Conservation (phyloP, 129 eudicot genomes). For the Rutidosis leptorrhynchoides region DNA sequence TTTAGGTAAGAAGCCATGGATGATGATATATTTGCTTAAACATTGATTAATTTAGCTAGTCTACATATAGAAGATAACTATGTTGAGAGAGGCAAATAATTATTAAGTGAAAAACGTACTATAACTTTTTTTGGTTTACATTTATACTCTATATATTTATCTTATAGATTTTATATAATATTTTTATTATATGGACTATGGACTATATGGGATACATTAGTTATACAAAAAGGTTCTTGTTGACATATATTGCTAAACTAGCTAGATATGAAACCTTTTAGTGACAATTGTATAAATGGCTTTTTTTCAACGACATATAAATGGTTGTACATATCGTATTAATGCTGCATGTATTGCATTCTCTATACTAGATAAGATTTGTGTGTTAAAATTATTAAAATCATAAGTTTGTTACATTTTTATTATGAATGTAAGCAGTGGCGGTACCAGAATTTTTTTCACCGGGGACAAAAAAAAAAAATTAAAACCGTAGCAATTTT, state of each 20-base stretch:
- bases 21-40: slow-evolving; percentile 35
- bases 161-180: neutral
- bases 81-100: slow-evolving; percentile 19
- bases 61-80: slow-evolving; percentile 22
- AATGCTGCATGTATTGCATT: too few relatives aligned
- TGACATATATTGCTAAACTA: too few relatives aligned
- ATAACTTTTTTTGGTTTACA: neutral
- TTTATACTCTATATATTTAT: slow-evolving; percentile 9
- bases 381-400: too few relatives aligned
- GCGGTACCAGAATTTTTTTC: too few relatives aligned
- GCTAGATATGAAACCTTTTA: neutral
- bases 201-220: neutral
- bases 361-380: too few relatives aligned
- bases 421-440: too few relatives aligned
- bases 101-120: slow-evolving; percentile 19
- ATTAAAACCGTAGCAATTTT: too few relatives aligned
- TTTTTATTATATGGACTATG: neutral
- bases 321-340: too few relatives aligned
- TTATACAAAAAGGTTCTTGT: neutral
- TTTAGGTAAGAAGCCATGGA: slow-evolving; percentile 30
- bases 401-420: too few relatives aligned
- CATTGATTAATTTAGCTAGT: slow-evolving; percentile 23
- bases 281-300: too few relatives aligned
- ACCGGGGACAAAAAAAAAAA: too few relatives aligned
- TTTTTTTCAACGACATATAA: too few relatives aligned